A percentile compares a stretch with the other conserved stretches of the same genome.
These are phyloP conservation scores for Scedosporium aurantiacum DNA, from an alignment of 2,329 filamentous ascomycete species.

Conservation along the genomic window DNA sequence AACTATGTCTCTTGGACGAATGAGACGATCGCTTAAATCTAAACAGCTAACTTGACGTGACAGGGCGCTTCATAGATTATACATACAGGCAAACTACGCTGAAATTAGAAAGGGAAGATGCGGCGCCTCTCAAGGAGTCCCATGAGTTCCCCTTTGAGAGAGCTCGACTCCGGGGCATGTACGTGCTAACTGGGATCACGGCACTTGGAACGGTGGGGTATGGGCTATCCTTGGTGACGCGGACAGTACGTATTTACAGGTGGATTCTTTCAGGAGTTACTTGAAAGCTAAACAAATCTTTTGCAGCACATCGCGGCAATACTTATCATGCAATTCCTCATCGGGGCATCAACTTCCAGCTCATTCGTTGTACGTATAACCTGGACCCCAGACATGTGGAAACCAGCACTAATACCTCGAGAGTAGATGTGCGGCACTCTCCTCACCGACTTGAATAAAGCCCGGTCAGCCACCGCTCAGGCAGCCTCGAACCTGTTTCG, in stretches of 20 bases:
- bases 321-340: constrained; percentile 11
- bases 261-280: too few relatives aligned
- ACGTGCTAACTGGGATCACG: constrained; percentile 6
- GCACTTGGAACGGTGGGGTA: constrained; percentile 1
- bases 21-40: too few relatives aligned
- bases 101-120: not conserved
- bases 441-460: constrained; percentile 16
- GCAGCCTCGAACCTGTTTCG: constrained; percentile 17
- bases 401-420: not conserved
- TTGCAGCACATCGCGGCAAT: constrained; percentile 7
- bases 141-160: constrained; percentile 4
- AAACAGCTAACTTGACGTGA: too few relatives aligned
- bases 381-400: not conserved
- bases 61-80: not conserved
- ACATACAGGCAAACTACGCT: not conserved
- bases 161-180: not conserved
- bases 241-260: not conserved
- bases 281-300: not conserved
- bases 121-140: constrained; percentile 2
- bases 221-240: not conserved
- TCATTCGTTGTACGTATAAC: constrained; percentile 7
- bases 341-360: constrained; percentile 8
- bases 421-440: constrained; percentile 11
- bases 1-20: not conserved
- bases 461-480: constrained; percentile 16